Evolutionary conservation across 108 stramenopile species (phyloP), one percentile per base, ranked within the genome.

Genomic region (Asterionellopsis glacialis): DNA sequence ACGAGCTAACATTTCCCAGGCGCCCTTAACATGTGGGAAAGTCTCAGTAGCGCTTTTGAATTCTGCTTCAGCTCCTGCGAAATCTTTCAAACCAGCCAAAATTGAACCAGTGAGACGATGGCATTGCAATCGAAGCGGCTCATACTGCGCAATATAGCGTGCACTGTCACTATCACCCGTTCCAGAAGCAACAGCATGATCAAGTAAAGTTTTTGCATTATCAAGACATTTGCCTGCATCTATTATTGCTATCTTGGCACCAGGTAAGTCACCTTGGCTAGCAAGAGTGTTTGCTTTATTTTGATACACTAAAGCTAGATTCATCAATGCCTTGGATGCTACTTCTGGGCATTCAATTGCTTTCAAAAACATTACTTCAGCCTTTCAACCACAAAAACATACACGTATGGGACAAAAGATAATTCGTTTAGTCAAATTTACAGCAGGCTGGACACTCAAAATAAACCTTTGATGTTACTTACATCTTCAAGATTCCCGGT

Each of bases 291-390:
- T 76, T 7, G 75, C 79, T 55, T 61, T 57, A 23, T 58, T 61
- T 13, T 71, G 69, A n/a, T 77, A 64, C 12, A 80, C 24, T 7
- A 80, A 54, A 11, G 63, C 73, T 9, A 84, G 54, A 55, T 84
- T 84, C 24, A 84, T 70, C 73, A 75, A 76, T 0, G 76, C 75
- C 52, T 84, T 80, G 0, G 75, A 47, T 16, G 38, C 54, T 1
- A 77, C 69, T 24, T 80, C 79, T 14, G 55, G 43, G 45, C 73
- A 77, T 25, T 55, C 58, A 11, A 80, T 33, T 19, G 78, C 79
- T 63, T 71, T 74, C 65, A 74, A 44, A 41, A 84, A 84, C 73
- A 80, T 84, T 10, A 66, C 45, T 55, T 73, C 76, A 0, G 82
- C 82, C 33, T 33, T 33, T 33, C 7, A 7, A 33, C 33, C 2